Evolutionary conservation across 73 alveolate genomes (phyloP).

Genomic region (Stentor coeruleus): DNA sequence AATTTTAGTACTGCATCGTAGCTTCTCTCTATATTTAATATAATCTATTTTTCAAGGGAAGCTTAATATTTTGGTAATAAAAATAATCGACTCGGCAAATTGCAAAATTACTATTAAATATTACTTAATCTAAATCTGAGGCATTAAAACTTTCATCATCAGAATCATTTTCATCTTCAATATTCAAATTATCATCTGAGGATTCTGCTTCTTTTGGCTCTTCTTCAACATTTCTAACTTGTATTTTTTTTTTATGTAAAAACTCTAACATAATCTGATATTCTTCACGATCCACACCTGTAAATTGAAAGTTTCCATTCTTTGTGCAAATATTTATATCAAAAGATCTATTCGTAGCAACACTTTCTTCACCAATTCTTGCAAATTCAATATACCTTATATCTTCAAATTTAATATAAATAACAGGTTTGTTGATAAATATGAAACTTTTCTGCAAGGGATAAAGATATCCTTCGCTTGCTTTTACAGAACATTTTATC

Average conservation of each 20-base stretch:
- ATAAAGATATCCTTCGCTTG: constrained; percentile 85
- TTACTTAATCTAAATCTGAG: constrained; percentile 36
- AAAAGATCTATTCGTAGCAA: constrained; percentile 71
- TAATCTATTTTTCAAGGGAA: no score
- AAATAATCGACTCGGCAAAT: no score
- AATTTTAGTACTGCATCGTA: no score
- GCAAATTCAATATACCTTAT: constrained; percentile 69
- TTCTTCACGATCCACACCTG: constrained; percentile 79
- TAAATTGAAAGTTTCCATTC: constrained; percentile 28
- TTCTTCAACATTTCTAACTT: constrained; percentile 64
- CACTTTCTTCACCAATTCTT: constrained; percentile 57
- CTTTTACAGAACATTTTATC: constrained; percentile 84
- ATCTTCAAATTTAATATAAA: constrained; percentile 71
- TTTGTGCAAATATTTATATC: constrained; percentile 64
- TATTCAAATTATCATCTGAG: constrained; percentile 54
- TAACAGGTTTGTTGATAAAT: constrained; percentile 90
- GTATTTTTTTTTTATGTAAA: constrained; percentile 72
- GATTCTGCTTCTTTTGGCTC: constrained; percentile 45
- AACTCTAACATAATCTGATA: constrained; percentile 52
- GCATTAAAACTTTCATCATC: constrained; percentile 64
- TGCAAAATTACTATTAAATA: no score
- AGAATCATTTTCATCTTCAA: constrained; percentile 61
- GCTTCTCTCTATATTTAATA: no score
- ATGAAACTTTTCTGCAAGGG: constrained; percentile 80
- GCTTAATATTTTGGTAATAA: no score